Evolutionary conservation across 352 stramenopile genomes (phyloP).

Genomic region (Globisporangium heterothallicum): DNA sequence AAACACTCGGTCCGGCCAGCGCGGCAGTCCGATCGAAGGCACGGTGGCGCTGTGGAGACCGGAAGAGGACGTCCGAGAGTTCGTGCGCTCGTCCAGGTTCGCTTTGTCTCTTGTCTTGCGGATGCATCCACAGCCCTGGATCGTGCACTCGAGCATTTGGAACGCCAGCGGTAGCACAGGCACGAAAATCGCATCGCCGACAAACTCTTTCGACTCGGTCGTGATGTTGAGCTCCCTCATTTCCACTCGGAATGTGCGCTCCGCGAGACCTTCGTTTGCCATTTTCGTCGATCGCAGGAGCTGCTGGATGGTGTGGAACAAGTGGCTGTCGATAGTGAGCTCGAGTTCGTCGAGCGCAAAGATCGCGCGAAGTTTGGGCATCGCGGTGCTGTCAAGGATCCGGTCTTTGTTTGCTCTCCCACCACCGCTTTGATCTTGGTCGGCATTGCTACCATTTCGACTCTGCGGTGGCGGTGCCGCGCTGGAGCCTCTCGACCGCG

Average conservation of each 20-base stretch:
- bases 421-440: background rate
- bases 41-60: too few relatives aligned
- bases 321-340: slow-evolving; percentile 33
- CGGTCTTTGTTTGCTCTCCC: background rate
- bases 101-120: slow-evolving; percentile 6
- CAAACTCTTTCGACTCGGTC: slow-evolving; percentile 66
- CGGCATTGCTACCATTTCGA: background rate
- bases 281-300: slow-evolving; percentile 14
- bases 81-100: background rate
- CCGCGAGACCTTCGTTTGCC: background rate
- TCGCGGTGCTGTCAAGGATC: slow-evolving; percentile 14
- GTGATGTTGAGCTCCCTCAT: slow-evolving; percentile 37
- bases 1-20: slow-evolving; percentile 40
- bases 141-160: slow-evolving; percentile 66
- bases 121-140: slow-evolving; percentile 51
- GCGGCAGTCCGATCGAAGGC: background rate
- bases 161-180: slow-evolving; percentile 56
- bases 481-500: background rate
- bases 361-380: slow-evolving; percentile 28
- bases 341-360: slow-evolving; percentile 51
- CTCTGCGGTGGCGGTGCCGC: background rate
- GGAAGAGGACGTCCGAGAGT: too few relatives aligned
- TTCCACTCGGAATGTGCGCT: slow-evolving; percentile 22
- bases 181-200: slow-evolving; percentile 55
- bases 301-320: slow-evolving; percentile 30